Evolutionary conservation across 176 grass and related monocot genomes (phyloP).

Genomic region (Triticum dicoccoides): DNA sequence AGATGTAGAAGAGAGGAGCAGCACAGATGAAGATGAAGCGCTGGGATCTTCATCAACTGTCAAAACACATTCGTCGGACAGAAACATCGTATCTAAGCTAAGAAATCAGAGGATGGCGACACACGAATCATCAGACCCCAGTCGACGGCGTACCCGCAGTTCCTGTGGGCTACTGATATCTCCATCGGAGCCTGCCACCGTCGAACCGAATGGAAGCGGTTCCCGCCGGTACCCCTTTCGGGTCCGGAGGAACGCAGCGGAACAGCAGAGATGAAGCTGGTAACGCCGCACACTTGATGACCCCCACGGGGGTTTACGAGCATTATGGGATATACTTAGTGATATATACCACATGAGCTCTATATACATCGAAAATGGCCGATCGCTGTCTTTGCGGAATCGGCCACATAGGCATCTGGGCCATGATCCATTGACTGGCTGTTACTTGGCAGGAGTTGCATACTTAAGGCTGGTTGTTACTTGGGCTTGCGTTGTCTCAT

Average conservation of each 20-base stretch:
- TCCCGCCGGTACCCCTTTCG: neutral
- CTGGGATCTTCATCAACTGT: neutral
- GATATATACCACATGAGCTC: neutral
- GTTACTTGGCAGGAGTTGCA: neutral
- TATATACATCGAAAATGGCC: neutral
- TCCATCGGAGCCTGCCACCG: neutral
- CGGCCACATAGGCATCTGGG: neutral
- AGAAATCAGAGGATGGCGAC: neutral
- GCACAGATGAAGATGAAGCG: constrained; percentile 4
- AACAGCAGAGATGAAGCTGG: neutral
- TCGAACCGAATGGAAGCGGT: neutral
- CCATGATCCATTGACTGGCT: neutral
- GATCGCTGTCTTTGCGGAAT: neutral
- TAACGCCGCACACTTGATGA: neutral
- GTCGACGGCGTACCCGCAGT: neutral
- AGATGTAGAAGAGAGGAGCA: constrained; percentile 7
- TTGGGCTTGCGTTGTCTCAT: neutral
- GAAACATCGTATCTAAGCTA: too few species aligned
- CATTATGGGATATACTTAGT: neutral
- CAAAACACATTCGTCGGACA: neutral
- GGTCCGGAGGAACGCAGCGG: neutral
- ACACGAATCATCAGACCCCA: neutral
- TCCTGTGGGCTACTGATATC: neutral
- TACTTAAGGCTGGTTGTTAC: neutral
- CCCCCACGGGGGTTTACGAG: neutral